Evolutionary conservation across 805 yeast genomes (phyloP).

Genomic region (Schizosaccharomyces cryophilus): DNA sequence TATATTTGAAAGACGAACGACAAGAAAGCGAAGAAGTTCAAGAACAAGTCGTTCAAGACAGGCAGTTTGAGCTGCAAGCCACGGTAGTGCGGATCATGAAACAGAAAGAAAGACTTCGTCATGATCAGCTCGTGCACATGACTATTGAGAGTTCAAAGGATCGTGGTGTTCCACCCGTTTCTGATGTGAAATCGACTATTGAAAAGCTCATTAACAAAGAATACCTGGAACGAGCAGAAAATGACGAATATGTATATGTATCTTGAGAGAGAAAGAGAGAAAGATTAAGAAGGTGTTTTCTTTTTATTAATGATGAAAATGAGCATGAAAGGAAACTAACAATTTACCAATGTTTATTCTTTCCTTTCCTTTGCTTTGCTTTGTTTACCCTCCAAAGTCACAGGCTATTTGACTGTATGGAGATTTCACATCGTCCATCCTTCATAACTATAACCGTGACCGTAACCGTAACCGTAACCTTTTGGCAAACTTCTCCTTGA

Average conservation of each 20-base stretch:
- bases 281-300: neutral
- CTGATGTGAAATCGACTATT: constrained; percentile 13
- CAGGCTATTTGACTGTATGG: too few species aligned
- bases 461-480: too few species aligned
- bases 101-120: constrained; percentile 9
- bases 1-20: constrained; percentile 9
- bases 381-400: too few species aligned
- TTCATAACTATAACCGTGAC: too few species aligned
- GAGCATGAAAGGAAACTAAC: neutral
- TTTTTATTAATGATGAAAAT: neutral
- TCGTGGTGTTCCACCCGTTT: constrained; percentile 12
- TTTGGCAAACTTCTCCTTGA: too few species aligned
- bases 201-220: constrained; percentile 12
- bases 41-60: constrained; percentile 12
- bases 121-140: constrained; percentile 12
- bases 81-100: constrained; percentile 15
- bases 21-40: constrained; percentile 9
- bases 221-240: constrained; percentile 10
- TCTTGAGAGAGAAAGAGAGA: neutral
- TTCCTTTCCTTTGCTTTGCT: neutral
- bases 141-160: constrained; percentile 11
- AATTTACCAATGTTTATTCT: neutral
- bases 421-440: too few species aligned
- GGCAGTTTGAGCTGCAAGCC: constrained; percentile 15
- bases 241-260: constrained; percentile 4